Percentiles rank a stretch among this genome's conserved stretches.
Evolutionary conservation across 768 basidiomycete species (phyloP).

Genomic region (Mrakia blollopis): DNA sequence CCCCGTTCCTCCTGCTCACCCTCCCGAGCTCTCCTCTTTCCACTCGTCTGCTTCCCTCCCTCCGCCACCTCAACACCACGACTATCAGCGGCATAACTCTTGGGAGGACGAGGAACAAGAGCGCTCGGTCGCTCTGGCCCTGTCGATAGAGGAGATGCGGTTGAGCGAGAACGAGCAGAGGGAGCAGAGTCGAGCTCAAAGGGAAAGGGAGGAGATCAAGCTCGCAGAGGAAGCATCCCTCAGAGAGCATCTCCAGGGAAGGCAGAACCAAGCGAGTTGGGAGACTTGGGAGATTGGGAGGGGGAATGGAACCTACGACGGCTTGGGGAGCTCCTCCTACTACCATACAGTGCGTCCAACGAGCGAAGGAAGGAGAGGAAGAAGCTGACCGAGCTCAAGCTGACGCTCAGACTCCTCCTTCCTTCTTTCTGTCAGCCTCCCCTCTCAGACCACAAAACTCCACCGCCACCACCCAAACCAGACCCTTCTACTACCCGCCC

Average conservation of each 20-base stretch:
- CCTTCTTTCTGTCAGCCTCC: constrained; percentile 3
- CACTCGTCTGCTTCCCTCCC: background rate
- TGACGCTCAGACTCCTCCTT: background rate
- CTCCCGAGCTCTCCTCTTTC: background rate
- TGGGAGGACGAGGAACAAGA: constrained; percentile 4
- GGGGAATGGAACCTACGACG: constrained; percentile 20
- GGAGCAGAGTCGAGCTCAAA: background rate
- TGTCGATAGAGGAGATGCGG: constrained; percentile 5
- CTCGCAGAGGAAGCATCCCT: background rate
- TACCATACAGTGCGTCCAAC: background rate
- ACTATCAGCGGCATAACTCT: background rate
- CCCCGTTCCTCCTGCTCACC: background rate
- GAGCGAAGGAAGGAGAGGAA: background rate
- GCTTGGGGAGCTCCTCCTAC: background rate
- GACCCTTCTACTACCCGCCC: background rate
- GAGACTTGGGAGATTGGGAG: constrained; percentile 18
- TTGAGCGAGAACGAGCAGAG: background rate
- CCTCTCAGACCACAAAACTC: constrained; percentile 3
- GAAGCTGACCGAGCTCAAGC: background rate
- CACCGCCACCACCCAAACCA: background rate
- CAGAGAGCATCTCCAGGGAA: background rate
- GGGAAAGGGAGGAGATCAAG: constrained; percentile 10
- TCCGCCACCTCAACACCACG: background rate
- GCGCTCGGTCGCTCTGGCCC: background rate
- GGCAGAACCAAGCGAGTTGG: background rate